A percentile compares a stretch with the other conserved stretches of the same genome.
These are phyloP conservation scores for Lactifluus subvellereus DNA, from an alignment of 768 basidiomycete species.

Conservation along the genomic window DNA sequence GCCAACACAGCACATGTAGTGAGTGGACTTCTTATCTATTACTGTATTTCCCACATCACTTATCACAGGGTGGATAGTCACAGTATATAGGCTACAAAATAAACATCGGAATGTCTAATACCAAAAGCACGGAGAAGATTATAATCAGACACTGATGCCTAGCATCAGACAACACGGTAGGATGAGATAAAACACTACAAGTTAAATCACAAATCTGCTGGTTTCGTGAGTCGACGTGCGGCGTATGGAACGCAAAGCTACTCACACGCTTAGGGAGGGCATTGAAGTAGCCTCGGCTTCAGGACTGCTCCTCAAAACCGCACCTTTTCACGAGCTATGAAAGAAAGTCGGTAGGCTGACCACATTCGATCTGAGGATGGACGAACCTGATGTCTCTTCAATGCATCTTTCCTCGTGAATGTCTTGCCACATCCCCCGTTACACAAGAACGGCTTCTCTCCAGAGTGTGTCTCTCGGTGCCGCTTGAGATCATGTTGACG, in stretches of 20 bases:
- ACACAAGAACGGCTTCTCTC: conserved; percentile 78
- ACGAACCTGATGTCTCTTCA: conserved; percentile 78
- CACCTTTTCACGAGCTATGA: conserved; percentile 70
- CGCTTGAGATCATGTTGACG: conserved; percentile 82
- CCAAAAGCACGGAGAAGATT: conserved; percentile 14
- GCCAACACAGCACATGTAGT: neutral
- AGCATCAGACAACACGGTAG: neutral
- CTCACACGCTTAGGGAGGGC: conserved; percentile 16
- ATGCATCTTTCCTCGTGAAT: conserved; percentile 79
- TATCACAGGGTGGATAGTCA: conserved; percentile 4
- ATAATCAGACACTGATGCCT: conserved; percentile 17
- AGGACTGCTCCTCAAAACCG: conserved; percentile 56
- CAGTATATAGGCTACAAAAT: conserved; percentile 22
- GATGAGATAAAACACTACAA: conserved; percentile 4
- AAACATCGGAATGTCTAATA: conserved; percentile 16
- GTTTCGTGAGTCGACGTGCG: conserved; percentile 7
- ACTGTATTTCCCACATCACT: conserved; percentile 13
- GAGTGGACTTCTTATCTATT: conserved; percentile 12
- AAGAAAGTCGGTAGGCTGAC: neutral
- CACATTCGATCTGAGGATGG: neutral
- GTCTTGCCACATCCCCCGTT: conserved; percentile 84
- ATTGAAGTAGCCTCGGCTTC: conserved; percentile 8
- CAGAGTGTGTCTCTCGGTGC: conserved; percentile 79
- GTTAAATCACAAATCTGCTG: neutral
- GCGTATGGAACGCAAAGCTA: neutral